phyloP scores from a whole-genome alignment of 2,329 filamentous ascomycete species.

The Thelonectria discophora region DNA sequence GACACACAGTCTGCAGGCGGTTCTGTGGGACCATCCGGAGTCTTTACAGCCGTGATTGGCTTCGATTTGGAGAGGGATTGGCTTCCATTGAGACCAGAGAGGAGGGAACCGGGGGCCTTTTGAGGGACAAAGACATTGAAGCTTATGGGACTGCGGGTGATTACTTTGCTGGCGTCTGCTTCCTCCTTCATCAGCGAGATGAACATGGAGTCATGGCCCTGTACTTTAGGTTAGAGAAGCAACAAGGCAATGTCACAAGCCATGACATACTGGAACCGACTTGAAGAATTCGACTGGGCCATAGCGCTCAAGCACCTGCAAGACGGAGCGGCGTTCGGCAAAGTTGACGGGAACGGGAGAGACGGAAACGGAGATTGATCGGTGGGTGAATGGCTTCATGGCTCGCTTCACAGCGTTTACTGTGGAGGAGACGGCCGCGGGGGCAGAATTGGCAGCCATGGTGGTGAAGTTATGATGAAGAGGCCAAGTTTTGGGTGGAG shows the following conservation, averaged over 20 bases:
- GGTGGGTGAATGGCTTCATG: constrained; percentile 40
- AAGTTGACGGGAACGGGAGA: constrained; percentile 61
- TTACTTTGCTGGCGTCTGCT: constrained; percentile 51
- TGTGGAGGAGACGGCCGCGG: constrained; percentile 5
- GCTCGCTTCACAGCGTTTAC: constrained; percentile 16
- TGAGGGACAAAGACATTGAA: constrained; percentile 52
- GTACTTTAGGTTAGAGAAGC: not conserved
- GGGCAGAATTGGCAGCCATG: constrained; percentile 5
- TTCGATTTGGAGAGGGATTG: constrained; percentile 23
- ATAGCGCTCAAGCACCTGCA: constrained; percentile 60
- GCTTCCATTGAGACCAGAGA: constrained; percentile 44
- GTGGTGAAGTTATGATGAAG: not conserved
- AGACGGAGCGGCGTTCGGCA: constrained; percentile 63
- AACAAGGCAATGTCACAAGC: not conserved
- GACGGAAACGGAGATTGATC: constrained; percentile 60
- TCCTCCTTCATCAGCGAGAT: constrained; percentile 57
- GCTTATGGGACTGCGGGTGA: constrained; percentile 56
- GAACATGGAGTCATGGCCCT: constrained; percentile 61
- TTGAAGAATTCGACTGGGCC: constrained; percentile 63
- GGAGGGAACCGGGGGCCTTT: constrained; percentile 43
- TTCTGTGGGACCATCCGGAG: not conserved
- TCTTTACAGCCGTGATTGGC: constrained; percentile 11
- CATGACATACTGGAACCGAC: constrained; percentile 32
- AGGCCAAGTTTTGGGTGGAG: no score
- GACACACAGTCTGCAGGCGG: not conserved